These are phyloP conservation scores for Monilinia laxa DNA, from an alignment of 2,329 filamentous ascomycete genomes.

Conservation along the genomic window DNA sequence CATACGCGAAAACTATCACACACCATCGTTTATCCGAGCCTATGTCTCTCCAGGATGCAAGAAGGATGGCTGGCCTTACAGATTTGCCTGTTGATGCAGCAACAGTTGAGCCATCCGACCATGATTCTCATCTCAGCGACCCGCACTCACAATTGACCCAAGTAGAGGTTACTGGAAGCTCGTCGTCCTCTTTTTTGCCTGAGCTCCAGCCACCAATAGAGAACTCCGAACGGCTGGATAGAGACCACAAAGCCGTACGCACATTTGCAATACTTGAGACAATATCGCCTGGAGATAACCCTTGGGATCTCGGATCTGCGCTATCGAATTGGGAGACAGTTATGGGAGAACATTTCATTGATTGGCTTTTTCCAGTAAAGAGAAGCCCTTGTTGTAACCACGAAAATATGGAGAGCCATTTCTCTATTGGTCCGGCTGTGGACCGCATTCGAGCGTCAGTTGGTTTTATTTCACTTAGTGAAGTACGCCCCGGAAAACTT, in stretches of 20 bases:
- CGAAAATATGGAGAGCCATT: slow-evolving; percentile 64
- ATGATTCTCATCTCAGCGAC: not conserved
- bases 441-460: slow-evolving; percentile 49
- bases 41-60: slow-evolving; percentile 13
- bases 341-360: slow-evolving; percentile 68
- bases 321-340: slow-evolving; percentile 73
- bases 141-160: not conserved
- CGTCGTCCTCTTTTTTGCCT: not conserved
- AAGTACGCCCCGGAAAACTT: slow-evolving; percentile 9
- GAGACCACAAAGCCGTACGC: slow-evolving; percentile 48
- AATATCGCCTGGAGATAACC: slow-evolving; percentile 71
- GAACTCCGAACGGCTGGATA: not conserved
- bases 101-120: not conserved
- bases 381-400: slow-evolving; percentile 73
- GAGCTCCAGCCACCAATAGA: not conserved
- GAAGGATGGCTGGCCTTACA: slow-evolving; percentile 11
- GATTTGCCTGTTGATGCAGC: not conserved
- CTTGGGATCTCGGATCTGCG: slow-evolving; percentile 71
- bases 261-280: slow-evolving; percentile 77
- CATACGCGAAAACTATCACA: slow-evolving; percentile 18
- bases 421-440: slow-evolving; percentile 63
- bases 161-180: not conserved
- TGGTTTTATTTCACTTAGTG: slow-evolving; percentile 25
- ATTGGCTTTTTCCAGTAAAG: slow-evolving; percentile 80
- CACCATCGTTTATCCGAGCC: slow-evolving; percentile 19